Evolutionary conservation across 352 stramenopile genomes (phyloP).

Genomic region (Phytophthora sansomeana): DNA sequence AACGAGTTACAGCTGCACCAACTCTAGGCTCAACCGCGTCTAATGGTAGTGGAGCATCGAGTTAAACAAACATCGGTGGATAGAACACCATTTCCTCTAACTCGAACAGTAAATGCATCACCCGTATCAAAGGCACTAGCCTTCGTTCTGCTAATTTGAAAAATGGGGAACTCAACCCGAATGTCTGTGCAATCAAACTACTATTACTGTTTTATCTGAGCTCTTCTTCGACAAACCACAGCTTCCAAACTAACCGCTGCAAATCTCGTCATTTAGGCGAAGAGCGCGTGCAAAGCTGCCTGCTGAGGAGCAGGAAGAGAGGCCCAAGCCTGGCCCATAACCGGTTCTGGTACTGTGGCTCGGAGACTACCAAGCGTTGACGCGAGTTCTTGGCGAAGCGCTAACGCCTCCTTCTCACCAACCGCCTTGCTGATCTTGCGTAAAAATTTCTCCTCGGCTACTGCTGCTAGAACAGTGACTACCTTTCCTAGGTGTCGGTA

Average conservation of each 20-base stretch:
- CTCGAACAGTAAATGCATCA: not conserved
- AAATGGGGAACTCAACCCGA: too few relatives aligned
- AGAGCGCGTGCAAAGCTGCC: constrained; percentile 70
- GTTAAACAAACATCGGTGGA: not conserved
- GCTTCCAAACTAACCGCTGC: not conserved
- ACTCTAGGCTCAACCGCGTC: constrained; percentile 8
- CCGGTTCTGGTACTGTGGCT: constrained; percentile 52
- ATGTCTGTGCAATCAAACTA: constrained; percentile 14
- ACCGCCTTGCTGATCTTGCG: constrained; percentile 50
- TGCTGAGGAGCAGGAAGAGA: constrained; percentile 61
- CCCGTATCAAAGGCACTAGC: too few relatives aligned
- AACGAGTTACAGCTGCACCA: constrained; percentile 3
- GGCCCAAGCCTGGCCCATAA: constrained; percentile 71
- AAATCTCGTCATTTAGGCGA: constrained; percentile 43
- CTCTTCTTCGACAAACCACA: constrained; percentile 5
- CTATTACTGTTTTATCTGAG: constrained; percentile 22
- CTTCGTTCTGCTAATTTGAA: too few relatives aligned
- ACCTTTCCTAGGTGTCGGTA: constrained; percentile 60
- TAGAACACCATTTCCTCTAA: not conserved
- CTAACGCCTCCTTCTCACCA: constrained; percentile 50
- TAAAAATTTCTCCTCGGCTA: constrained; percentile 49
- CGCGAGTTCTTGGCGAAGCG: constrained; percentile 53
- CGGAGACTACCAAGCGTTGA: constrained; percentile 58
- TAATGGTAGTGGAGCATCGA: not conserved
- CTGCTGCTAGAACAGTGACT: constrained; percentile 67